These are phyloP conservation scores for Claviceps sp. DNA, from an alignment of 2,329 filamentous ascomycete species.

Conservation along the genomic window DNA sequence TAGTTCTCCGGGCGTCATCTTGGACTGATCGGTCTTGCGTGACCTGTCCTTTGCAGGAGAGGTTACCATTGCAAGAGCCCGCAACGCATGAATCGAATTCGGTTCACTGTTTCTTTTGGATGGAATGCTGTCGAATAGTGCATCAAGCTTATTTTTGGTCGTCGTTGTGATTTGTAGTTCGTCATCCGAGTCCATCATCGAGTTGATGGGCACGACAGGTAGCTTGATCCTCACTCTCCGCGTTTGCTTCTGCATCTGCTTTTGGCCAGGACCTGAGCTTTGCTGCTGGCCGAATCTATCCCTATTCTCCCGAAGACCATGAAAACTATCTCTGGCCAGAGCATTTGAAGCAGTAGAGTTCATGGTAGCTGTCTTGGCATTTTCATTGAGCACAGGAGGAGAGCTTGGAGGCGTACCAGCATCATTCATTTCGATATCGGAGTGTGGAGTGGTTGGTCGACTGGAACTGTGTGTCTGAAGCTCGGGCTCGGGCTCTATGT, in stretches of 20 bases:
- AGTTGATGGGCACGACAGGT: constrained; percentile 25
- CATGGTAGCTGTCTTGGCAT: constrained; percentile 12
- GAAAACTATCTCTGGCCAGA: neutral
- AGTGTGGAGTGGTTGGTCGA: constrained; percentile 35
- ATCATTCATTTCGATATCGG: constrained; percentile 37
- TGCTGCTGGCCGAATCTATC: constrained; percentile 47
- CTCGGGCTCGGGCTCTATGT: neutral
- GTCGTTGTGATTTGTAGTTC: constrained; percentile 49
- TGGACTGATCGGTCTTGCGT: constrained; percentile 30
- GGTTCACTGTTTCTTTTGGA: constrained; percentile 49
- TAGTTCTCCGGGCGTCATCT: constrained; percentile 58
- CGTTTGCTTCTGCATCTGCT: constrained; percentile 22
- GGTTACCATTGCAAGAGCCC: constrained; percentile 58
- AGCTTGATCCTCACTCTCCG: constrained; percentile 39
- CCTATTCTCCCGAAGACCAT: constrained; percentile 11
- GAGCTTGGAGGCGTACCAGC: constrained; percentile 63
- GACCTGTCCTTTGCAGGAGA: constrained; percentile 44
- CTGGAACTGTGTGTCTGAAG: constrained; percentile 37
- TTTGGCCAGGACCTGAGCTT: constrained; percentile 23
- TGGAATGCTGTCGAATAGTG: constrained; percentile 59
- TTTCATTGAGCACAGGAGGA: constrained; percentile 26
- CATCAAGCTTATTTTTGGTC: constrained; percentile 38
- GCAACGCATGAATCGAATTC: constrained; percentile 52
- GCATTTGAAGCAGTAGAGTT: neutral
- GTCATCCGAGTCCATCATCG: constrained; percentile 37